Conservation (phyloP, 768 basidiomycete genomes). For the Calocera cornea region DNA sequence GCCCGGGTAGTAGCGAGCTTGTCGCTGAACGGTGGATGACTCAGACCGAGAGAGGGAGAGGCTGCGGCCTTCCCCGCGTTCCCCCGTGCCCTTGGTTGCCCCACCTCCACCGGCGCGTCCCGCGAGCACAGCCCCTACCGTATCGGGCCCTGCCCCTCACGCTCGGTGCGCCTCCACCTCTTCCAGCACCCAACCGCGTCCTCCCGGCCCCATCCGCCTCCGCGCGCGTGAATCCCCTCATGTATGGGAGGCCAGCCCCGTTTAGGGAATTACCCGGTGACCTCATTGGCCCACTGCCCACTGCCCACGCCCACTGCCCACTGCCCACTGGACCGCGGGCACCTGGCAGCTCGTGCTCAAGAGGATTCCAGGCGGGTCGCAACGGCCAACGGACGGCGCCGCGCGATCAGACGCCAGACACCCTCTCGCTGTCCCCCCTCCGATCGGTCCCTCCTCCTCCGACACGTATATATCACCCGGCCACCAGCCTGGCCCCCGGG, state of each 20-base stretch:
- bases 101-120: not conserved
- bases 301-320: not conserved
- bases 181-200: not conserved
- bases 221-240: not conserved
- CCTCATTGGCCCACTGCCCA: not conserved
- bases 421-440: too few relatives aligned
- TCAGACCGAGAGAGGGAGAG: too few relatives aligned
- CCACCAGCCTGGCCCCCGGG: not conserved
- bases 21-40: too few relatives aligned
- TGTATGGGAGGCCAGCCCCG: too few relatives aligned
- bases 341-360: not conserved
- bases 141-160: not conserved
- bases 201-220: not conserved
- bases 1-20: too few relatives aligned
- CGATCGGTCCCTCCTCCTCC: not conserved
- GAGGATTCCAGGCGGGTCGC: not conserved
- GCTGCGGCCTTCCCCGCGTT: not conserved
- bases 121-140: not conserved
- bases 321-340: not conserved
- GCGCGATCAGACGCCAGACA: too few relatives aligned
- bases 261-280: constrained; percentile 2
- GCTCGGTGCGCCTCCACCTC: not conserved
- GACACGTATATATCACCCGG: not conserved
- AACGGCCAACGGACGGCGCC: too few relatives aligned
- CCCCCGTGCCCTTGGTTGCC: not conserved